phyloP scores from a whole-genome alignment of 2,329 filamentous ascomycete genomes.

The Zasmidium cellare region DNA sequence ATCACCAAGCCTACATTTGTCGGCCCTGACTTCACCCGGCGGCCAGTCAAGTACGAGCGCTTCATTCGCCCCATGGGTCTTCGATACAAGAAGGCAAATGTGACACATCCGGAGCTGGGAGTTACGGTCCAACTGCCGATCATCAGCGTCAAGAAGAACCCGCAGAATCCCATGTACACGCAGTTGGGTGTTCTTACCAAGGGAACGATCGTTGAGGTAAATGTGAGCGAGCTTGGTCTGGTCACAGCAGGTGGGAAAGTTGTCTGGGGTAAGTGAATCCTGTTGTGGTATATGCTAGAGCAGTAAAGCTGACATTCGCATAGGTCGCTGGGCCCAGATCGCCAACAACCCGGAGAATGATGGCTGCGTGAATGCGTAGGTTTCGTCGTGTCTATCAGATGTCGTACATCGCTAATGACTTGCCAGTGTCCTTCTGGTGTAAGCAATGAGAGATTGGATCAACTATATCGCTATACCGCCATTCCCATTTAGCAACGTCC shows the following conservation, averaged over 20 bases:
- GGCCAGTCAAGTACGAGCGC: conserved; percentile 62
- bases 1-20: conserved; percentile 80
- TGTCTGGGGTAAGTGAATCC: conserved; percentile 67
- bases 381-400: background rate
- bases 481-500: too few species aligned
- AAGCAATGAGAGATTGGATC: background rate
- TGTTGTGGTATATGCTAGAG: too few species aligned
- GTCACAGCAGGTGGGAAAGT: conserved; percentile 91
- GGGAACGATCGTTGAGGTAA: conserved; percentile 85
- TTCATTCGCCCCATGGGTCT: conserved; percentile 74
- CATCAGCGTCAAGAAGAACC: conserved; percentile 75
- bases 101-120: conserved; percentile 72
- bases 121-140: conserved; percentile 80
- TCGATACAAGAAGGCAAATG: conserved; percentile 73
- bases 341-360: conserved; percentile 62
- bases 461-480: too few species aligned
- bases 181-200: conserved; percentile 88
- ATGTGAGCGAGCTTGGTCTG: conserved; percentile 86
- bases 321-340: conserved; percentile 68
- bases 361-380: conserved; percentile 37
- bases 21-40: conserved; percentile 81
- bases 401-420: background rate
- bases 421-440: background rate
- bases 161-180: conserved; percentile 86
- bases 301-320: background rate